These are phyloP conservation scores for Cetradonia linearis DNA, from an alignment of 495 filamentous ascomycete genomes.

Conservation along the genomic window DNA sequence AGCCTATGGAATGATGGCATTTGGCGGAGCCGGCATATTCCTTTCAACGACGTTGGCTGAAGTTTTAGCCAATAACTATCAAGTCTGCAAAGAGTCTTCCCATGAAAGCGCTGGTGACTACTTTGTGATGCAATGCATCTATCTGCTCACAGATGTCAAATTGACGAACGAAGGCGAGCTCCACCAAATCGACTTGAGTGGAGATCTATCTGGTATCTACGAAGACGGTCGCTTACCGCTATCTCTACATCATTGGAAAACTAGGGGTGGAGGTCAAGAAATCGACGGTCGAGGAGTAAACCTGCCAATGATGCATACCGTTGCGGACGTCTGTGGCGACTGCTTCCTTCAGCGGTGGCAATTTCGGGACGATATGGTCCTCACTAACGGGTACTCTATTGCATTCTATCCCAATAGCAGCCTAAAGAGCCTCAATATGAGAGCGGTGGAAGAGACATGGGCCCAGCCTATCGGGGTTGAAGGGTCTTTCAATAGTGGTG, in stretches of 20 bases:
- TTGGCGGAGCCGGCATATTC: constrained; percentile 61
- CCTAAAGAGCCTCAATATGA: constrained; percentile 41
- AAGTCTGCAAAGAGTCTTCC: constrained; percentile 43
- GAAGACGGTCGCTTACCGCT: constrained; percentile 49
- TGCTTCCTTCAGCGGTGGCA: constrained; percentile 55
- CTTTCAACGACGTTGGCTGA: constrained; percentile 49
- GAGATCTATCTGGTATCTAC: constrained; percentile 52
- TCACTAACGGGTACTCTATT: constrained; percentile 55
- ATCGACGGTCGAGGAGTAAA: constrained; percentile 43
- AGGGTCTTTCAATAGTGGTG: constrained; percentile 18
- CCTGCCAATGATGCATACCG: constrained; percentile 48
- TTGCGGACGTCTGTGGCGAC: constrained; percentile 46
- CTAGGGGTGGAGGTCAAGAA: constrained; percentile 33
- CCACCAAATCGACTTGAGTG: constrained; percentile 52
- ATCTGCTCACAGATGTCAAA: constrained; percentile 42
- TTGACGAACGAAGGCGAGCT: constrained; percentile 50
- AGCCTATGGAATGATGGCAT: constrained; percentile 54
- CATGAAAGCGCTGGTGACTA: constrained; percentile 47
- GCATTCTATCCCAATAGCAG: constrained; percentile 43
- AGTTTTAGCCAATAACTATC: constrained; percentile 42
- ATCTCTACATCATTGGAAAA: constrained; percentile 59
- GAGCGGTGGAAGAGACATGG: constrained; percentile 53
- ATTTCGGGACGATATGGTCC: constrained; percentile 47
- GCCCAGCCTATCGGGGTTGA: constrained; percentile 32
- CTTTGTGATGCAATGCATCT: constrained; percentile 53